A percentile compares a stretch with the other conserved stretches of the same genome.
phyloP scores from a whole-genome alignment of 2,329 filamentous ascomycete genomes.

The Myriosclerotinia curreyana region DNA sequence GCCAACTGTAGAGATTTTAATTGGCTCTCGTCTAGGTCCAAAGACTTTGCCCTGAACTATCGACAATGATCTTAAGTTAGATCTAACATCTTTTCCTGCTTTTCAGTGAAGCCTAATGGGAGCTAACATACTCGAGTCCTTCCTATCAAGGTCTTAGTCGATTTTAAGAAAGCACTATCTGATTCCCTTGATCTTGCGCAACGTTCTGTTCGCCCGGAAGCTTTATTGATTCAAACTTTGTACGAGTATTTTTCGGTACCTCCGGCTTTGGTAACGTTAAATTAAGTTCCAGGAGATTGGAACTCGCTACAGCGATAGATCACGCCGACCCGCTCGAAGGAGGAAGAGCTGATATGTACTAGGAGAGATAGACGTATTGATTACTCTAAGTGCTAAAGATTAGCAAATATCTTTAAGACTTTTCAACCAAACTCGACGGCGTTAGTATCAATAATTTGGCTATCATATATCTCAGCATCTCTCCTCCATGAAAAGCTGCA shows the following conservation, averaged over 20 bases:
- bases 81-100: constrained; percentile 25
- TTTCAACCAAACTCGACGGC: constrained; percentile 19
- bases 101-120: constrained; percentile 30
- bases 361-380: constrained; percentile 17
- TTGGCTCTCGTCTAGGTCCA: constrained; percentile 2
- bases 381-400: constrained; percentile 23
- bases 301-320: constrained; percentile 27
- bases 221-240: constrained; percentile 28
- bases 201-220: constrained; percentile 26
- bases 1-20: constrained; percentile 7
- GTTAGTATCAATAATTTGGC: constrained; percentile 22
- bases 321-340: constrained; percentile 23
- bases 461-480: constrained; percentile 24
- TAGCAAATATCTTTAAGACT: constrained; percentile 18
- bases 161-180: constrained; percentile 12
- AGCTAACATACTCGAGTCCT: constrained; percentile 26
- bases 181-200: constrained; percentile 22
- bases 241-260: constrained; percentile 28
- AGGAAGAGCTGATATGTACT: constrained; percentile 24
- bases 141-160: constrained; percentile 21
- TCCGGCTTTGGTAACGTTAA: constrained; percentile 30
- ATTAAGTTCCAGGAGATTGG: constrained; percentile 28
- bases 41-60: background rate
- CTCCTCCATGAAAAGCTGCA: constrained; percentile 8
- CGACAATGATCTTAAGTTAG: constrained; percentile 15